Percentiles rank a stretch among this genome's conserved stretches.
Conservation (phyloP, 75 land plant genomes). For the Chamaecyparis obtusa region DNA sequence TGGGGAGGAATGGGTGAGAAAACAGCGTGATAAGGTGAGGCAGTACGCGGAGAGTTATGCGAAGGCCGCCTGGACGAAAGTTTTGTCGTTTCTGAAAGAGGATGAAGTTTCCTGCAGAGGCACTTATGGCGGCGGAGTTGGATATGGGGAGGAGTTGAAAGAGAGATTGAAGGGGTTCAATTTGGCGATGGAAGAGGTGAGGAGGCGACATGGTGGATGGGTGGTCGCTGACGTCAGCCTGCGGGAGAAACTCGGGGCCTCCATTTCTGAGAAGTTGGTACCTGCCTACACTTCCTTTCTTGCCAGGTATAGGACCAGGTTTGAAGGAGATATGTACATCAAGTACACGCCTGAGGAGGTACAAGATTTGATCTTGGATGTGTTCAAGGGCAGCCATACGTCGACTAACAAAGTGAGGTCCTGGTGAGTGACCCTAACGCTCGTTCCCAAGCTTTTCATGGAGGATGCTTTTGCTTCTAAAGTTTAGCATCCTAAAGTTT, state of each 20-base stretch:
- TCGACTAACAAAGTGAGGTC: too few relatives aligned
- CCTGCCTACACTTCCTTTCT: conserved; percentile 22
- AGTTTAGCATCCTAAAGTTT: too few relatives aligned
- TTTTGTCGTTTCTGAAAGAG: conserved; percentile 18
- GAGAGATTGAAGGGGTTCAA: conserved; percentile 35
- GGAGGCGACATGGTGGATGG: conserved; percentile 26
- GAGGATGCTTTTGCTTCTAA: too few relatives aligned
- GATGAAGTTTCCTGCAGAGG: neutral
- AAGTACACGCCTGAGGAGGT: conserved; percentile 68
- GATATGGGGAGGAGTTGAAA: conserved; percentile 32
- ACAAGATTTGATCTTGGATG: conserved; percentile 42
- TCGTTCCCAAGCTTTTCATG: too few relatives aligned
- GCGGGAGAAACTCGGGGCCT: conserved; percentile 33
- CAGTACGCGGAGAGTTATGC: conserved; percentile 20
- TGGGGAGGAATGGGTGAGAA: conserved; percentile 23
- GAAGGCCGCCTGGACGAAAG: conserved; percentile 29
- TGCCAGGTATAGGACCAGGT: conserved; percentile 9
- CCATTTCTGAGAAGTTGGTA: conserved; percentile 31
- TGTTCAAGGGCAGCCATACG: conserved; percentile 58
- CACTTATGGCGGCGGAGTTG: conserved; percentile 25
- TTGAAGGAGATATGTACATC: conserved; percentile 61
- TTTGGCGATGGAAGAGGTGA: conserved; percentile 31
- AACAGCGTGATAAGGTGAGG: conserved; percentile 16
- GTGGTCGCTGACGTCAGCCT: conserved; percentile 35
- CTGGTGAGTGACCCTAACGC: too few relatives aligned